Percentiles rank a stretch among this genome's conserved stretches.
phyloP scores from a whole-genome alignment of 192 early-diverging fungal genomes.

The Podochytrium sp. region DNA sequence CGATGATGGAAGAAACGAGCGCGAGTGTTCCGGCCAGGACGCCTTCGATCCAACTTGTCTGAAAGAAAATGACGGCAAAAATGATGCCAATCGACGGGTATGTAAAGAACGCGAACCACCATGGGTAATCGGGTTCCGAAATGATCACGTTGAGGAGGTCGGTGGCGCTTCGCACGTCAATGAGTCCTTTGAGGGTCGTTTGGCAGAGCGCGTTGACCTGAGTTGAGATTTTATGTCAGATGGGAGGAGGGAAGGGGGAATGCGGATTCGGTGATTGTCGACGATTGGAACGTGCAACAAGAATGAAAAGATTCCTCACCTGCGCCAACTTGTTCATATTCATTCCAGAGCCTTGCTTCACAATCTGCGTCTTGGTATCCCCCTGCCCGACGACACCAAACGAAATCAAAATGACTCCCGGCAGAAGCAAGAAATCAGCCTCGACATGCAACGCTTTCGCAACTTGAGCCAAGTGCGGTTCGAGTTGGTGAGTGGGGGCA shows the following conservation, averaged over 20 bases:
- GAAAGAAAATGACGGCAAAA: conserved; percentile 44
- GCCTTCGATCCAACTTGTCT: conserved; percentile 42
- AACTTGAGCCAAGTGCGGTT: conserved; percentile 43
- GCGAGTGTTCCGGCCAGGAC: conserved; percentile 34
- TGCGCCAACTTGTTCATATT: conserved; percentile 46
- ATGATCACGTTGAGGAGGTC: conserved; percentile 36
- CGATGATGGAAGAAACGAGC: conserved; percentile 28
- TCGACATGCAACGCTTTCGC: conserved; percentile 43
- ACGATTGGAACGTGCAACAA: no score
- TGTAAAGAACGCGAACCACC: conserved; percentile 27
- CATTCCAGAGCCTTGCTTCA: conserved; percentile 35
- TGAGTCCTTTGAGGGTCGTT: conserved; percentile 26
- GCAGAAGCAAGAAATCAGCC: conserved; percentile 40
- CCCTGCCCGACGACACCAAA: conserved; percentile 30
- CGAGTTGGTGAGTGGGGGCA: conserved; percentile 50
- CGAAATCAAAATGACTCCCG: conserved; percentile 44
- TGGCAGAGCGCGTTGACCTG: conserved; percentile 52
- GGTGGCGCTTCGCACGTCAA: conserved; percentile 39
- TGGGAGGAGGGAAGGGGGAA: no score
- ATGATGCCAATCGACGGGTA: conserved; percentile 42
- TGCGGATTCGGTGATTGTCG: no score
- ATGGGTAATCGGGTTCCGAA: conserved; percentile 1
- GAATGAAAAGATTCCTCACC: no score
- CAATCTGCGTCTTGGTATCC: conserved; percentile 41
- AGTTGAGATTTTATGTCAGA: no score